Conservation (phyloP, 2,329 filamentous ascomycete species). For the Didymella keratinophila region DNA sequence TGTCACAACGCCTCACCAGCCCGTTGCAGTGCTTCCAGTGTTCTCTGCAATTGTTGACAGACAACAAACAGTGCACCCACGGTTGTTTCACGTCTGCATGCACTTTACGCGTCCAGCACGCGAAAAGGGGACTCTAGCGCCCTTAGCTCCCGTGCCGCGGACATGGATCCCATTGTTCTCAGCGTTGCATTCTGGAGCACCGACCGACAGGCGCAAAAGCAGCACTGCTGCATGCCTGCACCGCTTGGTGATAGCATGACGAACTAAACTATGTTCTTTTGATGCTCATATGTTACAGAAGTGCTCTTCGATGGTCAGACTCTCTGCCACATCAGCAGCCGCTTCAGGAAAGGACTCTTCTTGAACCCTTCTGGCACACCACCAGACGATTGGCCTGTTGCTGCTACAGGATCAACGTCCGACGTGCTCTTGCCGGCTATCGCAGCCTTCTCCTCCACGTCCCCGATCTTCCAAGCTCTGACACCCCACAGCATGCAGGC, state of each 20-base stretch:
- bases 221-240: neutral
- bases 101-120: constrained; percentile 21
- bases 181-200: neutral
- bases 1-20: neutral
- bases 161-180: constrained; percentile 11
- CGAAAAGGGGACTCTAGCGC: constrained; percentile 19
- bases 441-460: constrained; percentile 55
- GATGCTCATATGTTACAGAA: neutral
- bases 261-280: neutral
- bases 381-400: constrained; percentile 2
- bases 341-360: constrained; percentile 39
- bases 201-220: neutral
- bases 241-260: neutral
- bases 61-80: constrained; percentile 17
- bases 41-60: constrained; percentile 9
- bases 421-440: constrained; percentile 37
- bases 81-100: constrained; percentile 5
- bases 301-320: constrained; percentile 27
- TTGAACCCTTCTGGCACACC: constrained; percentile 19
- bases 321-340: constrained; percentile 42
- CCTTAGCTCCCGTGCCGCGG: constrained; percentile 18
- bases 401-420: constrained; percentile 33
- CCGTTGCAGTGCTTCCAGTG: neutral
- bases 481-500: constrained; percentile 63
- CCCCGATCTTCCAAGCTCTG: constrained; percentile 67